Base-by-base conservation (phyloP, 768 basidiomycete species). In the Lactarius hengduanensis region DNA sequence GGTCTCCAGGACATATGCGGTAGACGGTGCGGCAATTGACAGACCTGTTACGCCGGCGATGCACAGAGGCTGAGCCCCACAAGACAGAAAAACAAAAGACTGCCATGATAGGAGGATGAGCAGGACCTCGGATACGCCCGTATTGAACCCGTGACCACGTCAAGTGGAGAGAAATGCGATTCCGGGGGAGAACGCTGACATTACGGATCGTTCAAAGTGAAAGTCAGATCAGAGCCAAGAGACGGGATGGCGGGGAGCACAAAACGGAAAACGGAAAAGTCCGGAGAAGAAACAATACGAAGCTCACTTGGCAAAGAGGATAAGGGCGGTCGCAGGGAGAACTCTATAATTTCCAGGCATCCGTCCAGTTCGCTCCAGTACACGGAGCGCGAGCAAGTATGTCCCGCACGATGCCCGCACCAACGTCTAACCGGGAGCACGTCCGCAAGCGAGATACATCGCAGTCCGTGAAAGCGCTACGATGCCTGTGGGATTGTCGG, bases 281-380 rank as follows among this genome's bases (percentile, higher is more conserved):
- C 4, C 16, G 13, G 20, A 28, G 41, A 18, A 26, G 28, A 50
- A 62, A 55, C 0, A 53, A 41, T n/a, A 62, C 26, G 2, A 34
- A 28, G 77, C 85, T 63, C 73, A 91, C 89, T 92, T 93, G 67
- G 91, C 85, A 72, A 92, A 93, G 75, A 92, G 92, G 68, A 94
- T 91, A 36, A 95, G 81, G 38, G 89, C 86, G 6, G 92, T 92
- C 0, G 94, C 89, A 7, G 94, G 94, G 7, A 96, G 72, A 8
- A 96, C 92, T 59, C 96, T 82, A 76, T 96, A 96, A 73, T 92
- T 92, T 92, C 87, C 90, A 94, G 7, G 91, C 94, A 74, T 96
- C 92, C 11, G 80, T 85, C 95, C 95, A 98, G 77, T 97, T 97
- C 94, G 62, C 85, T 88, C 40, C 80, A 65, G 74, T 96, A 98